Conservation (phyloP, 345 rosid species). For the Turritis glabra region DNA sequence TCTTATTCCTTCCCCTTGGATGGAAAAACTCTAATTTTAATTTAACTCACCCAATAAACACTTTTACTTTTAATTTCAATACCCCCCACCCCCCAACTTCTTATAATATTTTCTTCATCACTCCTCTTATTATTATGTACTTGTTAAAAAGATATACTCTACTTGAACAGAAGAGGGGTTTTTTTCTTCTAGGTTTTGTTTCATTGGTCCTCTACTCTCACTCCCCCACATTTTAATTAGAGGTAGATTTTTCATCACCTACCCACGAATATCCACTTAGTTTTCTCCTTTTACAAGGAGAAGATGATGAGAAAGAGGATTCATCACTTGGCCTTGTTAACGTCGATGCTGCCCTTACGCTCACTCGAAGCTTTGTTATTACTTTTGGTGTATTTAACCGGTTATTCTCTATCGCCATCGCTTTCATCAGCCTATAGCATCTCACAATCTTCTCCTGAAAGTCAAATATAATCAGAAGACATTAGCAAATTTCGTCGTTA, state of each 20-base stretch:
- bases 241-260: conserved; percentile 41
- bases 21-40: conserved; percentile 17
- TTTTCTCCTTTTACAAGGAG: conserved; percentile 70
- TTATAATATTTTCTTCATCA: conserved; percentile 26
- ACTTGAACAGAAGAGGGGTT: conserved; percentile 39
- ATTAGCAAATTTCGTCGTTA: neutral
- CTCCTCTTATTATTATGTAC: conserved; percentile 35
- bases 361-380: conserved; percentile 66
- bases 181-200: conserved; percentile 1
- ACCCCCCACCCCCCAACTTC: neutral
- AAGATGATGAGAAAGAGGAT: conserved; percentile 40
- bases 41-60: conserved; percentile 1
- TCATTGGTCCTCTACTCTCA: neutral
- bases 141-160: conserved; percentile 37
- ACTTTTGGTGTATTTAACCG: conserved; percentile 55
- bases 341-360: conserved; percentile 50
- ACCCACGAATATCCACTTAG: conserved; percentile 63
- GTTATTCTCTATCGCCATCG: conserved; percentile 48
- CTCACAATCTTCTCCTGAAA: conserved; percentile 78
- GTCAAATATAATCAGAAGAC: neutral
- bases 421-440: conserved; percentile 83
- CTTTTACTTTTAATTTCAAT: neutral
- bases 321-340: conserved; percentile 48
- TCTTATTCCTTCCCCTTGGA: conserved; percentile 28
- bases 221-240: conserved; percentile 3